Percentiles rank a stretch among this genome's conserved stretches.
Conservation (phyloP, 139 green algal genomes). For the Zygnema circumcarinatum region DNA sequence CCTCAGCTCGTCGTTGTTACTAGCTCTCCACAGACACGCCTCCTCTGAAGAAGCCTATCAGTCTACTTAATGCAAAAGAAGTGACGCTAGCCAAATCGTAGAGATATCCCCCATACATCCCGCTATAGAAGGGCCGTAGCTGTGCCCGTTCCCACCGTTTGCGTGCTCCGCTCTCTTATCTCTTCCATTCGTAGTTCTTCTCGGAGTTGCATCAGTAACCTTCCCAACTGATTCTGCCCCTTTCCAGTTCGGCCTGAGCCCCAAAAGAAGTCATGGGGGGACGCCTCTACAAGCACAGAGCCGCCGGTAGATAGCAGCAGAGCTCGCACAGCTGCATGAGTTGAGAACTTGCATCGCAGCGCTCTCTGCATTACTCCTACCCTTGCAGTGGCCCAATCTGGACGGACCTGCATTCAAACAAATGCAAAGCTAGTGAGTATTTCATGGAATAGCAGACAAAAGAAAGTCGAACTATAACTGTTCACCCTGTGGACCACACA, state of each 20-base stretch:
- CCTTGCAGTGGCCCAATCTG: slow-evolving; percentile 83
- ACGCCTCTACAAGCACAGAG: slow-evolving; percentile 74
- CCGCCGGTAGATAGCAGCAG: slow-evolving; percentile 80
- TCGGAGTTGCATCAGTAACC: slow-evolving; percentile 82
- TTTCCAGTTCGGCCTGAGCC: slow-evolving; percentile 80
- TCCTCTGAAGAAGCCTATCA: too few relatives aligned
- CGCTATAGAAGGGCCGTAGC: neutral
- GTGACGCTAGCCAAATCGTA: too few relatives aligned
- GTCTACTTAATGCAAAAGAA: too few relatives aligned
- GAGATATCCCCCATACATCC: too few relatives aligned
- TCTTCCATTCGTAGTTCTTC: slow-evolving; percentile 22
- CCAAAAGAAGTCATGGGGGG: slow-evolving; percentile 90
- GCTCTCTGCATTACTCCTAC: slow-evolving; percentile 83
- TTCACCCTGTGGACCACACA: too few relatives aligned
- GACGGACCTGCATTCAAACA: slow-evolving; percentile 41
- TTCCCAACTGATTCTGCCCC: slow-evolving; percentile 86
- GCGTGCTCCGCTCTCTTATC: neutral
- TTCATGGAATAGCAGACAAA: too few relatives aligned
- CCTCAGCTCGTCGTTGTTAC: too few relatives aligned
- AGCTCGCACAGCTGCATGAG: slow-evolving; percentile 71
- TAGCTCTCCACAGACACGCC: too few relatives aligned
- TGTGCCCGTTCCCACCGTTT: neutral
- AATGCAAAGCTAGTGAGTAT: too few relatives aligned
- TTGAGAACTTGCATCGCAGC: slow-evolving; percentile 83
- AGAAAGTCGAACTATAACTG: neutral